Percentiles rank a stretch among this genome's conserved stretches.
Evolutionary conservation across 371 early-diverging fungal genomes (phyloP).

Genomic region (Mucor piriformis): DNA sequence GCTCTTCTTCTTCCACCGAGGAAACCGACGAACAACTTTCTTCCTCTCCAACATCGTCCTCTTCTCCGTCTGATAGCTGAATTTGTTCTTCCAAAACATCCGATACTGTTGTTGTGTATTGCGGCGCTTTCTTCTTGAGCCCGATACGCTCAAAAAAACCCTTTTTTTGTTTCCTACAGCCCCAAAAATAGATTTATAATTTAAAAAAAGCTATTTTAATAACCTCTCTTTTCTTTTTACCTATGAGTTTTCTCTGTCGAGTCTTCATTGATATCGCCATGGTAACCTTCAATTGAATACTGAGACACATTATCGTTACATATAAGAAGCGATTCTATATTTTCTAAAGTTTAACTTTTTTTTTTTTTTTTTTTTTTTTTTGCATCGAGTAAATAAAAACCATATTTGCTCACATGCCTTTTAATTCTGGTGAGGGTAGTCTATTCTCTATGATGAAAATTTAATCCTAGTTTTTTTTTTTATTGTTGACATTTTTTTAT

Average conservation of each 20-base stretch:
- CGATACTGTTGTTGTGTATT: not conserved
- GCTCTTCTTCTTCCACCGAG: not conserved
- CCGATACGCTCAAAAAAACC: constrained; percentile 26
- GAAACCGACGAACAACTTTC: constrained; percentile 1
- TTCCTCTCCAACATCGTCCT: constrained; percentile 14
- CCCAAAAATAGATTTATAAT: constrained; percentile 2
- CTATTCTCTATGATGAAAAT: too few species aligned
- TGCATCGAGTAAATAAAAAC: too few species aligned
- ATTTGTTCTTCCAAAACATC: constrained; percentile 2
- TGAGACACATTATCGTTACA: not conserved
- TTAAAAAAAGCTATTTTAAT: not conserved
- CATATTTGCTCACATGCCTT: too few species aligned
- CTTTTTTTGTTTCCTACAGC: constrained; percentile 6
- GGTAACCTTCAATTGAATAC: not conserved
- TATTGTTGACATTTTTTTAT: not conserved
- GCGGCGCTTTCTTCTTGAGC: constrained; percentile 14
- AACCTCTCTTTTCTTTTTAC: not conserved
- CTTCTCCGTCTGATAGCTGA: constrained; percentile 1
- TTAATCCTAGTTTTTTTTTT: too few species aligned
- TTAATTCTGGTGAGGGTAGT: too few species aligned
- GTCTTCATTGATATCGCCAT: constrained; percentile 2
- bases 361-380: too few species aligned
- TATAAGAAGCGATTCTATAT: not conserved
- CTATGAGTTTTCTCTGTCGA: not conserved
- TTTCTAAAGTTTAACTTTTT: not conserved